Conservation (phyloP, 371 early-diverging fungal species). For the Blastocladiella emersonii region DNA sequence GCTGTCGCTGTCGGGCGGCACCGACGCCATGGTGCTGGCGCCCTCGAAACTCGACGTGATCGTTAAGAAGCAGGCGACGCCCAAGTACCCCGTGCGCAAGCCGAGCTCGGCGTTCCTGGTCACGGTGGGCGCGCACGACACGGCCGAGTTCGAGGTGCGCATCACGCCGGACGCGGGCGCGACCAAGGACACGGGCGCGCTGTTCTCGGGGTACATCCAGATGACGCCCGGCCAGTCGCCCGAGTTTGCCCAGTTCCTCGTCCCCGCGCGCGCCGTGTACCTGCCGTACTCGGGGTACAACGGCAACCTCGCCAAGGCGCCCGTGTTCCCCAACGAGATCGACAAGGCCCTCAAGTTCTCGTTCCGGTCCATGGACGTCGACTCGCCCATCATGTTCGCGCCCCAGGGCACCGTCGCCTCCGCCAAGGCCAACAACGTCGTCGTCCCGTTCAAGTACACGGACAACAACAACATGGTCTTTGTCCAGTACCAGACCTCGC, state of each 20-base stretch:
- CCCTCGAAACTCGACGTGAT: neutral
- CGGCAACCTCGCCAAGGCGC: neutral
- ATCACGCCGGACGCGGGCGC: neutral
- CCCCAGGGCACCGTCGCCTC: too few relatives aligned
- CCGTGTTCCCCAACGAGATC: neutral
- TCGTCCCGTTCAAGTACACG: too few relatives aligned
- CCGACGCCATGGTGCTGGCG: neutral
- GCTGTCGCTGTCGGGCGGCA: neutral
- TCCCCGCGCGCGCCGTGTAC: neutral
- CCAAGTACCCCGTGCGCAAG: too few relatives aligned
- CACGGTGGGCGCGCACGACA: neutral
- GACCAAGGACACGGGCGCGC: neutral
- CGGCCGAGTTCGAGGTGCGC: neutral
- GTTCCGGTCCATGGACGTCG: too few relatives aligned
- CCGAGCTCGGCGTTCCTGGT: too few relatives aligned
- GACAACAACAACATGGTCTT: too few relatives aligned
- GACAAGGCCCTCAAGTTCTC: too few relatives aligned
- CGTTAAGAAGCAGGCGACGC: neutral
- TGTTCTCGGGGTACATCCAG: neutral
- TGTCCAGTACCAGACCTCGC: too few relatives aligned
- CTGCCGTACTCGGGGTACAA: neutral
- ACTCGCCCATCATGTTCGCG: too few relatives aligned
- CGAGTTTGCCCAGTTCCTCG: neutral
- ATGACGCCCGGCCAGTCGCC: neutral
- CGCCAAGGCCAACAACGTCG: too few relatives aligned